phyloP scores from a whole-genome alignment of 208 protist genomes.

The Trypanosoma cruzi region DNA sequence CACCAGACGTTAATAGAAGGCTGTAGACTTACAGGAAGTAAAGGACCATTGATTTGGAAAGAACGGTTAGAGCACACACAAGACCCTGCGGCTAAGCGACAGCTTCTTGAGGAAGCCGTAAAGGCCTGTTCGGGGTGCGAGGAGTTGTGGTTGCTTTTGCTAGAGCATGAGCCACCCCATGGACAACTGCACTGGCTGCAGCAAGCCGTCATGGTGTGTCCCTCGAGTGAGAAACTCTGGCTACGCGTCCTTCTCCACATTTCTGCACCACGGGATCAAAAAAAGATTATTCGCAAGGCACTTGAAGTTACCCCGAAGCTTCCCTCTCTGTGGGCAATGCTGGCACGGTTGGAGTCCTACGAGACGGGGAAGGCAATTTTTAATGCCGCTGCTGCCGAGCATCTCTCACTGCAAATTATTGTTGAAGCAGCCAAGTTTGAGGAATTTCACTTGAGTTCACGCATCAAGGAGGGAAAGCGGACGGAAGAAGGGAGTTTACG shows the following conservation, averaged over 20 bases:
- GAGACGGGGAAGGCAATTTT: slow-evolving; percentile 72
- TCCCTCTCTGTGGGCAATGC: slow-evolving; percentile 67
- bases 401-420: slow-evolving; percentile 66
- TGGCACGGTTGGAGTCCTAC: slow-evolving; percentile 64
- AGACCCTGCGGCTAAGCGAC: slow-evolving; percentile 43
- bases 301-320: slow-evolving; percentile 64
- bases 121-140: slow-evolving; percentile 53
- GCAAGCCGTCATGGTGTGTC: slow-evolving; percentile 71
- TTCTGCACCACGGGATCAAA: slow-evolving; percentile 49
- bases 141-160: slow-evolving; percentile 65
- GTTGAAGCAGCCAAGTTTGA: slow-evolving; percentile 83
- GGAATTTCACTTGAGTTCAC: slow-evolving; percentile 39
- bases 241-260: slow-evolving; percentile 57
- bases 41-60: slow-evolving; percentile 77
- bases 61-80: slow-evolving; percentile 62
- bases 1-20: slow-evolving; percentile 68
- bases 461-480: neutral
- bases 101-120: slow-evolving; percentile 72
- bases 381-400: slow-evolving; percentile 50
- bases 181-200: slow-evolving; percentile 60
- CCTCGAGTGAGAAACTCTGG: slow-evolving; percentile 74
- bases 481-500: neutral
- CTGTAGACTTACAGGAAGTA: slow-evolving; percentile 56
- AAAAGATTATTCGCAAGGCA: slow-evolving; percentile 56
- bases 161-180: slow-evolving; percentile 50